Base-by-base conservation (phyloP, 768 basidiomycete species). In the Amanita rimosa region DNA sequence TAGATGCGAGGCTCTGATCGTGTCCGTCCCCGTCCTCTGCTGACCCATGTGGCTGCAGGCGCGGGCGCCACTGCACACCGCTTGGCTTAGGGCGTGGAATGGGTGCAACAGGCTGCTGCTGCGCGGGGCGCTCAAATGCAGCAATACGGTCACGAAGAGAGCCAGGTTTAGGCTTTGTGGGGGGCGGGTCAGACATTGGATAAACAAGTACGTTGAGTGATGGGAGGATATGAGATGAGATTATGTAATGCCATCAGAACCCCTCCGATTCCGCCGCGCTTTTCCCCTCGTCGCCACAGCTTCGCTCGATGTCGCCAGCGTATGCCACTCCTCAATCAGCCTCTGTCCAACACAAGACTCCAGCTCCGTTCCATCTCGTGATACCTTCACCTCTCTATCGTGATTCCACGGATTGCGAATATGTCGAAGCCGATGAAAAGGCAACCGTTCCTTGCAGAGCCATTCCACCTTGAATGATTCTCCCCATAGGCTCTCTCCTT, bases 381-480 rank as follows among this genome's bases (percentile, higher is more conserved):
- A 91, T 6, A 88, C 79, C 67, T 88, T 85, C 39, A 88, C 73
- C 58, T 87, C 82, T 44, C 78, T 69, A 51, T 85, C 87, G 54
- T 89, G 79, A 56, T 97, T 97, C 92, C 93, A 97, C 2, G 85
- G 83, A 60, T 97, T 98, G 36, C 88, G 79, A 45, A 96, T 63
- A 59, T 91, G 85, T 22, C 82, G 75, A 29, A 85, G 85, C 39
- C 77, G 77, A 53, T 71, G 65, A 64, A 97, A 97, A 0, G 89
- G 80, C 2, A 97, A 61, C 2, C 74, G 71, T 10, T 75, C 67
- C 0, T 79, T 85, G 54, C 74, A 76, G 39, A 93, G 54, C 94
- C 94, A 96, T 55, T 92, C 74, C 21, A 96, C 67, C 52, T 73
- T 73, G 73, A 97, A 96, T 3, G 84, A 71, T 45, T 81, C 76